These are phyloP conservation scores for Letharia columbiana DNA, from an alignment of 495 filamentous ascomycete genomes.

Conservation along the genomic window DNA sequence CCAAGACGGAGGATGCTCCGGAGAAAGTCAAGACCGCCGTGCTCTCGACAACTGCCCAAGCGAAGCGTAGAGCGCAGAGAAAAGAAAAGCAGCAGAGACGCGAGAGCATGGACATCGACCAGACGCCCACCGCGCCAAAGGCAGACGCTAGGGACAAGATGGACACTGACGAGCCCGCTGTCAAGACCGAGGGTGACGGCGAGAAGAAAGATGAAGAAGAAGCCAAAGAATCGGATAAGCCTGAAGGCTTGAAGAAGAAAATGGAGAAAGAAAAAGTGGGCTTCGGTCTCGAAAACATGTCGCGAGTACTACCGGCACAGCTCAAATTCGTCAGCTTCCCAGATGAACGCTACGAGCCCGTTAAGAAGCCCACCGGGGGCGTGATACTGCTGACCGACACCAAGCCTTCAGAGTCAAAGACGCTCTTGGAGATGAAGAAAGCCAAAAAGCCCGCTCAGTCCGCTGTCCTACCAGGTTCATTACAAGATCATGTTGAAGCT, in stretches of 20 bases:
- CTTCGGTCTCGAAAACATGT: conserved; percentile 95
- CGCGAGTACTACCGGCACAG: conserved; percentile 83
- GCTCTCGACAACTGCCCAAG: conserved; percentile 92
- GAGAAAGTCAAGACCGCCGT: conserved; percentile 94
- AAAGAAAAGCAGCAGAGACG: conserved; percentile 63
- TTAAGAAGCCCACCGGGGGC: conserved; percentile 96
- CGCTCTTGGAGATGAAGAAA: conserved; percentile 75
- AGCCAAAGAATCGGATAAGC: conserved; percentile 39
- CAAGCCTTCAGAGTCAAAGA: conserved; percentile 65
- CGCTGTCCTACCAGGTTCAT: conserved; percentile 43
- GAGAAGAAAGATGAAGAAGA: conserved; percentile 46
- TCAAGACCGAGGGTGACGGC: conserved; percentile 54
- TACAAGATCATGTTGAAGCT: conserved; percentile 33
- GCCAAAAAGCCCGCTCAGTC: conserved; percentile 66
- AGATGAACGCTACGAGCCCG: conserved; percentile 79
- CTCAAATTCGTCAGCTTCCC: conserved; percentile 90
- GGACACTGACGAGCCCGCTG: conserved; percentile 70
- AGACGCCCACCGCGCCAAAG: conserved; percentile 66
- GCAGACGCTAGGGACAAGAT: conserved; percentile 69
- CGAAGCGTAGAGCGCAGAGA: conserved; percentile 76
- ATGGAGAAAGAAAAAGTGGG: conserved; percentile 93
- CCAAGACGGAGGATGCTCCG: conserved; percentile 85
- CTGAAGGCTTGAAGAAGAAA: conserved; percentile 63
- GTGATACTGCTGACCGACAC: conserved; percentile 86
- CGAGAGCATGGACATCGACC: conserved; percentile 85